Percentiles rank a stretch among this genome's conserved stretches.
These are phyloP conservation scores for Moesziomyces parantarcticus DNA, from an alignment of 1,284 basidiomycete genomes.

Conservation along the genomic window DNA sequence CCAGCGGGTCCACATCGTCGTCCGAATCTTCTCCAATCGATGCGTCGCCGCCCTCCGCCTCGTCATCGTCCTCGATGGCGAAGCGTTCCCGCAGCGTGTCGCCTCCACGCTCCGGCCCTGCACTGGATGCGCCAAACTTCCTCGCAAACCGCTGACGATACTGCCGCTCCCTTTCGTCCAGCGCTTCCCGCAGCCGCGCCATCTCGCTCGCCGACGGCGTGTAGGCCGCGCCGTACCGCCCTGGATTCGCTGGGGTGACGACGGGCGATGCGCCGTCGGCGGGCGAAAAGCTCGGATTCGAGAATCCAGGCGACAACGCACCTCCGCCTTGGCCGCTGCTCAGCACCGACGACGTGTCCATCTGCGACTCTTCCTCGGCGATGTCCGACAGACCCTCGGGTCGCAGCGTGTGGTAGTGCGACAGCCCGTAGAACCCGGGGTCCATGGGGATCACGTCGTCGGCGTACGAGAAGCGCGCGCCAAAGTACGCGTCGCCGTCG, in stretches of 20 bases:
- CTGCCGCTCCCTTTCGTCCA: constrained; percentile 41
- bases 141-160: constrained; percentile 29
- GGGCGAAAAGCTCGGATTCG: constrained; percentile 16
- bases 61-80: constrained; percentile 32
- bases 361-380: constrained; percentile 53
- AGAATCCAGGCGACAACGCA: constrained; percentile 16
- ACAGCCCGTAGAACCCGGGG: constrained; percentile 43
- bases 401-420: constrained; percentile 46
- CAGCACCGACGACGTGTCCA: constrained; percentile 38
- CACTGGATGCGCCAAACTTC: not conserved
- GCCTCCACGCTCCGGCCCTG: too few species aligned
- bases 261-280: constrained; percentile 18
- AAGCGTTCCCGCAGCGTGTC: constrained; percentile 10
- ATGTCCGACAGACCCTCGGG: constrained; percentile 59
- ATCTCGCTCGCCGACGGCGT: constrained; percentile 36
- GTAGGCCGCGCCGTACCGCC: constrained; percentile 16
- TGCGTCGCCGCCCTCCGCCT: constrained; percentile 1
- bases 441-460: constrained; percentile 49
- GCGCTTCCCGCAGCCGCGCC: constrained; percentile 39
- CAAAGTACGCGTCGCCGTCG: constrained; percentile 30
- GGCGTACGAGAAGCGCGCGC: constrained; percentile 26
- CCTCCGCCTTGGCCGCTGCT: constrained; percentile 31
- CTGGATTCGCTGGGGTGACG: constrained; percentile 4
- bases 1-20: constrained; percentile 15
- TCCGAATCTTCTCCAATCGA: constrained; percentile 24